phyloP scores from a whole-genome alignment of 331 rosid species.

The Acacia concinna region DNA sequence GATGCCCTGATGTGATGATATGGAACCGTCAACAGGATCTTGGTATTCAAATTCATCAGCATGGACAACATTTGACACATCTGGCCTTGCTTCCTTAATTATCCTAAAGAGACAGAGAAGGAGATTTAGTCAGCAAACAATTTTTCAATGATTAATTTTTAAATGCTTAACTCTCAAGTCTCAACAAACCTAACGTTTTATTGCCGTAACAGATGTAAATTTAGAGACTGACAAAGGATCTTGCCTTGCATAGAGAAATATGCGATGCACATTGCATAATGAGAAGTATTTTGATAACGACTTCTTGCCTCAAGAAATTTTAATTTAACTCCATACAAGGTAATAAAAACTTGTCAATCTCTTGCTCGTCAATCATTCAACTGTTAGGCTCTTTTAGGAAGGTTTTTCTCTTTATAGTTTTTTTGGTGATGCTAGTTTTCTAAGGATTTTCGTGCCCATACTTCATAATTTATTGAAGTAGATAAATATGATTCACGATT shows the following conservation, averaged over 20 bases:
- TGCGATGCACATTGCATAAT: not conserved
- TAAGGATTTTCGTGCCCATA: not conserved
- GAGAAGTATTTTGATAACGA: not conserved
- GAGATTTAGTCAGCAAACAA: slow-evolving; percentile 20
- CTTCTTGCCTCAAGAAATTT: not conserved
- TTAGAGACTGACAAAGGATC: not conserved
- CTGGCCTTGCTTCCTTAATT: slow-evolving; percentile 61
- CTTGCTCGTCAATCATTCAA: not conserved
- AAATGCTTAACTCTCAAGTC: not conserved
- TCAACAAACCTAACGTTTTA: not conserved
- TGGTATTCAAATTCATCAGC: slow-evolving; percentile 95
- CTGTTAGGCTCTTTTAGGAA: not conserved
- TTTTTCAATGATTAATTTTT: not conserved
- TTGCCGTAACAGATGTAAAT: not conserved
- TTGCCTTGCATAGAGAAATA: not conserved
- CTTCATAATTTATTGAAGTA: not conserved
- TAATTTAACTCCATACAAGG: not conserved
- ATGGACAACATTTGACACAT: slow-evolving; percentile 72
- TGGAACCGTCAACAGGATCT: slow-evolving; percentile 90
- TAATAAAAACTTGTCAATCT: not conserved
- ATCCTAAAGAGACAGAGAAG: slow-evolving; percentile 49
- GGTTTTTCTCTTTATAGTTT: not conserved
- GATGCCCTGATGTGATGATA: slow-evolving; percentile 95
- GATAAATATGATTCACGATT: not conserved
- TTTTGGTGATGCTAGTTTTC: not conserved